Base-by-base conservation (phyloP, 371 early-diverging fungal species). In the Globomyces sp. region DNA sequence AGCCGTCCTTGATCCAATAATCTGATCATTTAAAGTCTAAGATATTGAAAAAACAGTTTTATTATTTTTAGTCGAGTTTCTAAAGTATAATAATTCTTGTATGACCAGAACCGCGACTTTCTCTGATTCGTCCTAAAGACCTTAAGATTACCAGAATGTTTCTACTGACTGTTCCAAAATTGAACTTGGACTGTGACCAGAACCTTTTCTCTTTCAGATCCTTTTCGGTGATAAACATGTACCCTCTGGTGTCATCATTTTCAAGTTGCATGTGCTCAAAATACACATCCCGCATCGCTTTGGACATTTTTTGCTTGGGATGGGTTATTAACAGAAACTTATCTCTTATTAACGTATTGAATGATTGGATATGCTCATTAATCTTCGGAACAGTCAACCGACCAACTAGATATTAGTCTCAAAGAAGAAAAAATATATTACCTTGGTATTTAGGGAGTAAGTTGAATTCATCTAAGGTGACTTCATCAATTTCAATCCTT, bases 91-190 rank as follows among this genome's bases (percentile, higher is more conserved):
- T 76, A 51, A 77, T 60, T 43, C 81, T 51, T 3, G 74, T 74
- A 41, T 70, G 67, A 24, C 78, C 78, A 11, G 75, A 72, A 1
- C 80, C 78, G 37, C 81, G 34, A 49, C 78, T 77, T 64, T 81
- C 81, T 63, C 71, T 78, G 10, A 81, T 66, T 48, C 74, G 43
- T 5, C 77, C 76, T 63, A 78, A 53, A 53, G 74, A 73, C 57
- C 81, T n/a, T 41, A 71, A 9, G 44, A 75, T 69, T 10, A 74
- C 75, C 41, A 81, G 47, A 10, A 76, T 64, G 36, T 40, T 65
- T 37, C 77, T n/a, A 1, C 79, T 77, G 42, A 50, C 47, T 45
- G 78, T 70, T 68, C 77, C 78, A 43, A 75, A 47, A 64, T 68
- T 68, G 65, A 78, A 78, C 41, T 48, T 41, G 46, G 63, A 45